These are phyloP conservation scores for Malassezia furfur DNA, from an alignment of 1,284 basidiomycete species.

Conservation along the genomic window DNA sequence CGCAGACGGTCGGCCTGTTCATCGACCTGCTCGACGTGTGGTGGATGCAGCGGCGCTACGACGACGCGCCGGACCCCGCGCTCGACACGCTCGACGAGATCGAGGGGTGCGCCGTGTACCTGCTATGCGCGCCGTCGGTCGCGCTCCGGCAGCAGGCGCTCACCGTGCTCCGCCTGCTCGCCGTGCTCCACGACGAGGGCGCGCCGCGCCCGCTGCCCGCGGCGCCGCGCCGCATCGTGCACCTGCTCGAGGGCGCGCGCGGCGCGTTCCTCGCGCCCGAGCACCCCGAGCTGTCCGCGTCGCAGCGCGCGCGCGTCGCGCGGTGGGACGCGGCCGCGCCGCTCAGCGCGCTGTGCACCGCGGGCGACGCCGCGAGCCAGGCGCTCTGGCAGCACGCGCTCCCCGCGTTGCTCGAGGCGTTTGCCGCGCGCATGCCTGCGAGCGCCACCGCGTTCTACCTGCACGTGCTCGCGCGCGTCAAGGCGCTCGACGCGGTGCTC, in stretches of 20 bases:
- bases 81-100: constrained; percentile 52
- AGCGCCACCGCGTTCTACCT: background rate
- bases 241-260: background rate
- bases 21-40: constrained; percentile 64
- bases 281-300: constrained; percentile 23
- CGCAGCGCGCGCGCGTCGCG: constrained; percentile 26
- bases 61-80: constrained; percentile 22
- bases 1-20: constrained; percentile 64
- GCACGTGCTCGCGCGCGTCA: constrained; percentile 3
- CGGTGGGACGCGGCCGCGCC: constrained; percentile 21
- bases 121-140: constrained; percentile 62
- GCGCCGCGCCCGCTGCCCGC: background rate
- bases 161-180: constrained; percentile 29
- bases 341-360: constrained; percentile 48
- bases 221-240: background rate
- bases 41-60: constrained; percentile 51
- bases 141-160: constrained; percentile 51
- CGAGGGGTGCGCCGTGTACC: constrained; percentile 66
- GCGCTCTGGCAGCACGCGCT: constrained; percentile 50
- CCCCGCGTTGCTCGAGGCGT: constrained; percentile 37
- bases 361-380: constrained; percentile 49
- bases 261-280: constrained; percentile 19
- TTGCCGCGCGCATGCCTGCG: background rate
- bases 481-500: constrained; percentile 3
- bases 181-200: constrained; percentile 35